A percentile compares a stretch with the other conserved stretches of the same genome.
These are phyloP conservation scores for Diplodia mutila DNA, from an alignment of 2,329 filamentous ascomycete genomes.

Conservation along the genomic window DNA sequence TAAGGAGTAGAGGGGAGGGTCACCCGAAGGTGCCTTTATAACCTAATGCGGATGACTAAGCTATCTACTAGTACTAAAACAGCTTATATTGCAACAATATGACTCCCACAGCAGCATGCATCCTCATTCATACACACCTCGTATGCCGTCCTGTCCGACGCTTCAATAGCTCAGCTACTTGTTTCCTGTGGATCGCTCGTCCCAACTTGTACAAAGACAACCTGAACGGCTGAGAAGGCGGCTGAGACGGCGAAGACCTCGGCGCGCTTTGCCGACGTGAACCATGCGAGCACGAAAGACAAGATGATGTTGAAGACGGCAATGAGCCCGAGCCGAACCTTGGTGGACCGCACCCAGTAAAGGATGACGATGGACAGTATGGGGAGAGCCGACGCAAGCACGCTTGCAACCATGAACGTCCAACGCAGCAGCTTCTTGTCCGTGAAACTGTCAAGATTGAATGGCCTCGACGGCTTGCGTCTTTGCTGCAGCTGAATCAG, in stretches of 20 bases:
- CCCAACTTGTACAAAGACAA: slow-evolving; percentile 6
- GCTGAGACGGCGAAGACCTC: slow-evolving; percentile 10
- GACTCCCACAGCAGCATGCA: too few species aligned
- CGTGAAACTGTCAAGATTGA: rapidly evolving
- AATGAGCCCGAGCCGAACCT: neutral
- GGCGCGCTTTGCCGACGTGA: neutral
- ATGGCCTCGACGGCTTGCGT: neutral
- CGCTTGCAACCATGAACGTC: neutral
- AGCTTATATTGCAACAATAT: too few species aligned
- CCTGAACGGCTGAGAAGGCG: slow-evolving; percentile 15
- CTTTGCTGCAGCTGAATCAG: neutral
- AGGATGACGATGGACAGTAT: slow-evolving; percentile 3
- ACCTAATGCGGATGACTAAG: too few species aligned
- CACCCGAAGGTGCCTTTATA: too few species aligned
- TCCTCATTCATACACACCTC: too few species aligned
- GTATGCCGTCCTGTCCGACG: too few species aligned
- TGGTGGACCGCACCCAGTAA: neutral
- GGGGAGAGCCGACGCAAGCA: neutral
- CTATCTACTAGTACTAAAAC: too few species aligned
- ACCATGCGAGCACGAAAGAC: neutral
- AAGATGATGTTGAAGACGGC: slow-evolving; percentile 1
- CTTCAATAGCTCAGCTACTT: too few species aligned
- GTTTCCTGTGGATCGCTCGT: too few species aligned
- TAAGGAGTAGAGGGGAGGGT: too few species aligned
- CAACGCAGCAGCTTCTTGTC: neutral